Base-by-base conservation (phyloP, 768 basidiomycete species). In the Cubamyces sp. region DNA sequence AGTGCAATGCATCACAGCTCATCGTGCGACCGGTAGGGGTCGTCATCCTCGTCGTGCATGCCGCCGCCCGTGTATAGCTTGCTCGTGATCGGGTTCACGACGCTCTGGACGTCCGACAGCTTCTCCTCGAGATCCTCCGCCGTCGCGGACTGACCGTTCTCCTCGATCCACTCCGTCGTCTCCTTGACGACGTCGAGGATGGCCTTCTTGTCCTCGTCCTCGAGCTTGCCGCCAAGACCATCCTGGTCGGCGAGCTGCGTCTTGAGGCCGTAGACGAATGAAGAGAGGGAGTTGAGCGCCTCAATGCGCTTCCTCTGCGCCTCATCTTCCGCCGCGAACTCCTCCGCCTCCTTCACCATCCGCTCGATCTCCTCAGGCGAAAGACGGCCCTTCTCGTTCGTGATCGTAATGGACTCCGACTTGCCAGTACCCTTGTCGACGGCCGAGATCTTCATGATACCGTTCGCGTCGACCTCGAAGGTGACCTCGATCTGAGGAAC, bases 401-500 rank as follows among this genome's bases (percentile, higher is more conserved):
- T 95, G 78, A 97, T 98, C 41, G 92, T 95, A 75, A 96, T 93
- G 45, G 87, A 89, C 75, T 91, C 87, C 0, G 88, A 87, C 77
- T 95, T 95, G 70, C 91, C 91, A 75, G 87, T 90, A 45, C 92
- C 94, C 90, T 97, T 97, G 75, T 97, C 95, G 37, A 88, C 82
- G 14, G 94, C 96, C 40, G 84, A 84, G 50, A 98, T 94, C 77
- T 94, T 96, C 88, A 97, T 90, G 73, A 81, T 81, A 73, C 79
- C 80, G 74, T 83, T 82, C 65, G 80, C 79, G 68, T 83, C 81
- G 65, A 84, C 75, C 64, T 83, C 81, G 74, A 98, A 98, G 16
- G 91, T 88, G 54, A 98, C 96, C 77, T 98, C 96, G 57, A 98
- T 96, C 67, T 98, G 96, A 71, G 96, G 96, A 54, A 95, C 92